Evolutionary conservation across 768 basidiomycete genomes (phyloP).

Genomic region (Polyporus arcularius): DNA sequence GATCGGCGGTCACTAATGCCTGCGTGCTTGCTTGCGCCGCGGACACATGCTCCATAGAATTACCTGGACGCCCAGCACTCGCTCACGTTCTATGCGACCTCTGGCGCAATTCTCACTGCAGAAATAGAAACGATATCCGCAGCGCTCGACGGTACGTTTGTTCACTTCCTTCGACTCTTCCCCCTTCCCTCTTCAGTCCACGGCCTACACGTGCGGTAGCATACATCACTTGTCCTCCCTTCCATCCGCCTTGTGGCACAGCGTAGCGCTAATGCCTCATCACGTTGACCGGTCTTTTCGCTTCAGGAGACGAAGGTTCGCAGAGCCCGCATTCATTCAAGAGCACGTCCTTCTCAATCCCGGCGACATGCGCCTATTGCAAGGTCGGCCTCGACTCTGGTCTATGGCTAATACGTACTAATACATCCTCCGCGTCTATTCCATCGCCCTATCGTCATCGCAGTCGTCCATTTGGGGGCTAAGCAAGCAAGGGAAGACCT

Average conservation of each 20-base stretch:
- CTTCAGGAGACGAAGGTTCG: conserved; percentile 74
- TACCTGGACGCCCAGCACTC: conserved; percentile 67
- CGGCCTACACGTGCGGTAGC: not conserved
- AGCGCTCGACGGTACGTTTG: conserved; percentile 59
- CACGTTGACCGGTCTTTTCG: conserved; percentile 6
- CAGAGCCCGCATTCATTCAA: conserved; percentile 79
- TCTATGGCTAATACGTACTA: not conserved
- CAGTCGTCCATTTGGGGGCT: conserved; percentile 87
- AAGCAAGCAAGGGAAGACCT: conserved; percentile 85
- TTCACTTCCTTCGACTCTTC: not conserved
- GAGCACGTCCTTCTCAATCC: conserved; percentile 83
- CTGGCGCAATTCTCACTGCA: conserved; percentile 57
- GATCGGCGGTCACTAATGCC: not conserved
- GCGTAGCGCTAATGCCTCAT: not conserved
- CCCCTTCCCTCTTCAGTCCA: not conserved
- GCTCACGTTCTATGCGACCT: conserved; percentile 51
- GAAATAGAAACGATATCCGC: conserved; percentile 62
- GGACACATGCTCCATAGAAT: conserved; percentile 42
- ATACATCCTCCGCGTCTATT: not conserved
- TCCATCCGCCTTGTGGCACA: not conserved
- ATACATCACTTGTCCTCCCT: not conserved
- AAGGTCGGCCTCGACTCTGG: conserved; percentile 47
- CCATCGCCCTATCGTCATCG: not conserved
- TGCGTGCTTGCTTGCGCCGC: not conserved
- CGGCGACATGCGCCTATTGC: conserved; percentile 80